These are phyloP conservation scores for Inonotus hispidus DNA, from an alignment of 1,284 basidiomycete genomes.

Conservation along the genomic window DNA sequence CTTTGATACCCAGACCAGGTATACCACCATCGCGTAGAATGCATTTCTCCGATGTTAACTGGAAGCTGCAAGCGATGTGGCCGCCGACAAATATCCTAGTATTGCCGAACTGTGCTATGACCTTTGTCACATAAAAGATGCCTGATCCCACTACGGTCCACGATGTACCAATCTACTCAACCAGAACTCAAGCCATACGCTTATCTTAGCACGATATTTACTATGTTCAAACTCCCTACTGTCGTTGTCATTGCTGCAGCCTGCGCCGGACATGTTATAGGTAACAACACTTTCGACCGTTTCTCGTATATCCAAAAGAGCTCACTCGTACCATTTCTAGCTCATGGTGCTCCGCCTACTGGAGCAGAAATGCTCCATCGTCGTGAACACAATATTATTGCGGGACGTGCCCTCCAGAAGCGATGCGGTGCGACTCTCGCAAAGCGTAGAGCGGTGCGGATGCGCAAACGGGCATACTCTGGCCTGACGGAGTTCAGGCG, in stretches of 20 bases:
- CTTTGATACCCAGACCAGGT: no score
- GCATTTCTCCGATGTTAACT: no score
- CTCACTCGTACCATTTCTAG: background rate
- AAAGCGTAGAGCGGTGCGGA: slow-evolving; percentile 2
- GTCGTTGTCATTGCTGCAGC: background rate
- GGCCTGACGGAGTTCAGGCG: background rate
- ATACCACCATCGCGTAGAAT: no score
- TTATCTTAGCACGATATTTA: no score
- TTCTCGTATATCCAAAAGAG: background rate
- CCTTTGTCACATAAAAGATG: no score
- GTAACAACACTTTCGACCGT: background rate
- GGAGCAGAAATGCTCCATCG: background rate
- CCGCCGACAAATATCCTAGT: no score
- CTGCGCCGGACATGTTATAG: background rate
- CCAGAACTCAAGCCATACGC: no score
- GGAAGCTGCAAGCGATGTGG: no score
- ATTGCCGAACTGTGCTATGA: no score
- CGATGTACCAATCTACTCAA: no score
- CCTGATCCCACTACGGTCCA: no score
- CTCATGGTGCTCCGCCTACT: slow-evolving; percentile 4
- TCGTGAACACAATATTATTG: background rate
- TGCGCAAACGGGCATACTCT: background rate
- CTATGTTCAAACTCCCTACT: background rate
- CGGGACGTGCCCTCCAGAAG: slow-evolving; percentile 5
- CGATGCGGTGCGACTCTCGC: slow-evolving; percentile 1